A percentile compares a stretch with the other conserved stretches of the same genome.
Conservation (phyloP, 352 stramenopile species). For the Blastocystis sp. region DNA sequence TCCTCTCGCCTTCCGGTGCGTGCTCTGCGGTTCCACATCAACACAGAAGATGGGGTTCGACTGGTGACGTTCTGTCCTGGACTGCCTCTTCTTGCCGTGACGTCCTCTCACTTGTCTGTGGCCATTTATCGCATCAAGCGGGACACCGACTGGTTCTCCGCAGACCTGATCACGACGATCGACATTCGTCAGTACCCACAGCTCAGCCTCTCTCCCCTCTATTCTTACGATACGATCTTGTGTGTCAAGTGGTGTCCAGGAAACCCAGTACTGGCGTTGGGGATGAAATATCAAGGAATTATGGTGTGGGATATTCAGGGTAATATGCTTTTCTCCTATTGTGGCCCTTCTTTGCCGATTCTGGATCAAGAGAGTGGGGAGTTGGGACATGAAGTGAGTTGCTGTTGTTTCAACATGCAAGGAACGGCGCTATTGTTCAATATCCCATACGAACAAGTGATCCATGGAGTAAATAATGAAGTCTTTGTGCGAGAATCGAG, state of each 20-base stretch:
- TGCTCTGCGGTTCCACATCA: background rate
- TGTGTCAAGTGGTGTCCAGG: background rate
- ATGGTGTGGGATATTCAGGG: background rate
- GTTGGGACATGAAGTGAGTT: background rate
- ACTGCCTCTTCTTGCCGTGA: background rate
- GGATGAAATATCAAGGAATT: conserved; percentile 25
- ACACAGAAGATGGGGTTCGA: background rate
- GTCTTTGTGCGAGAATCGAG: conserved; percentile 1
- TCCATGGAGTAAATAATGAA: background rate
- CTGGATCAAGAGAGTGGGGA: background rate
- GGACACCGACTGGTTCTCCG: background rate
- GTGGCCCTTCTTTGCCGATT: background rate
- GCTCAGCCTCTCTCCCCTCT: background rate
- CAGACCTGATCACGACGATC: background rate
- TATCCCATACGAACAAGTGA: conserved; percentile 34
- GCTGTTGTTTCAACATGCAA: conserved; percentile 4
- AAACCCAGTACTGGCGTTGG: background rate
- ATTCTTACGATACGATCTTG: conserved; percentile 7
- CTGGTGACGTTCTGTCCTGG: background rate
- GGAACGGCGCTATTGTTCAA: conserved; percentile 33
- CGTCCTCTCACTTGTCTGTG: background rate
- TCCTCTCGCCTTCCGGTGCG: background rate
- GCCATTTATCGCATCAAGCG: background rate
- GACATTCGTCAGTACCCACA: conserved; percentile 29
- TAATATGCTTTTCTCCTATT: conserved; percentile 1